A percentile compares a stretch with the other conserved stretches of the same genome.
Evolutionary conservation across 2,329 filamentous ascomycete species (phyloP).

Genomic region (Aspergillus sp.): DNA sequence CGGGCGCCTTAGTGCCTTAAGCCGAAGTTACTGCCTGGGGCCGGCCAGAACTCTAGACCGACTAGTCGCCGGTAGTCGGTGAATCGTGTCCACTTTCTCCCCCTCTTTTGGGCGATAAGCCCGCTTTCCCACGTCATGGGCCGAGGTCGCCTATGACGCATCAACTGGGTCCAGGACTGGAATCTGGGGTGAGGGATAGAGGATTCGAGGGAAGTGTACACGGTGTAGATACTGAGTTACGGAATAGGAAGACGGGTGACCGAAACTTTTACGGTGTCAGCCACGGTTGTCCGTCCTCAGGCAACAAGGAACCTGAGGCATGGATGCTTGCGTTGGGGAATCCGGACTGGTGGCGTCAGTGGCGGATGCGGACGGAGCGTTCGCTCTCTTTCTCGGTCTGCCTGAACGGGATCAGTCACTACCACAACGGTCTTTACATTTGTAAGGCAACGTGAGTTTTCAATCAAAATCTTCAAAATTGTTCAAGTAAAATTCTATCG

Average conservation of each 20-base stretch:
- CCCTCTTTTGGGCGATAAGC: constrained; percentile 4
- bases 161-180: no score
- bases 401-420: background rate
- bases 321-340: constrained; percentile 5
- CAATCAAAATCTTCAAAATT: no score
- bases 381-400: no score
- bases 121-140: constrained; percentile 20
- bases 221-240: background rate
- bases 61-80: constrained; percentile 1
- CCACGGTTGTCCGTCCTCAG: background rate
- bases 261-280: background rate
- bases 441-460: background rate
- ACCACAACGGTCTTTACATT: no score
- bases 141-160: background rate
- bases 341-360: constrained; percentile 25
- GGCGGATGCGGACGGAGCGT: constrained; percentile 20
- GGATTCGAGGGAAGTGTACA: no score
- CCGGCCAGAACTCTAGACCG: constrained; percentile 1
- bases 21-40: background rate
- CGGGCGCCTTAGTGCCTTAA: constrained; percentile 1
- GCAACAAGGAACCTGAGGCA: background rate
- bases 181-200: background rate
- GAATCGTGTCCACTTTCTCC: constrained; percentile 2
- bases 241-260: background rate
- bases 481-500: no score